Evolutionary conservation across 2,329 filamentous ascomycete genomes (phyloP).

Genomic region (Fusarium sp.): DNA sequence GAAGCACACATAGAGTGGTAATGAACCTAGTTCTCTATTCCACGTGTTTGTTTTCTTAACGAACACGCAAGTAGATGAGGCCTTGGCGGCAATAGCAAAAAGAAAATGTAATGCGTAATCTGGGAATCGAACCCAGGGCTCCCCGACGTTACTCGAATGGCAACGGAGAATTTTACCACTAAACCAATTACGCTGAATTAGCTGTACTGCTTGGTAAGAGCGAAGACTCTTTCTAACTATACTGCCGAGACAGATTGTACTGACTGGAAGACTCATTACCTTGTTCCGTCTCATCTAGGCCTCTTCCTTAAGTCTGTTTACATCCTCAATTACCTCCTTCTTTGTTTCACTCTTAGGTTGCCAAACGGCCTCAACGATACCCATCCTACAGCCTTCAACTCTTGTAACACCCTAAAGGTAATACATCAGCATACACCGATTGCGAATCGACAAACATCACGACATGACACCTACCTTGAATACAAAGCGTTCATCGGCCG

Average conservation of each 20-base stretch:
- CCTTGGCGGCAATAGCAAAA: not conserved
- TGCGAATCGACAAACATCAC: not conserved
- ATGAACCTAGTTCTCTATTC: too few relatives aligned
- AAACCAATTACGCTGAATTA: slow-evolving; percentile 15
- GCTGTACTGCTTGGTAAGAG: too few relatives aligned
- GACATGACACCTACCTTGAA: slow-evolving; percentile 54
- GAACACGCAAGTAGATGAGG: too few relatives aligned
- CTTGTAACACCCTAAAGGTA: slow-evolving; percentile 57
- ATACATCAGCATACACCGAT: slow-evolving; percentile 17
- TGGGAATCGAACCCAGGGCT: slow-evolving; percentile 27
- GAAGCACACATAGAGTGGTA: too few relatives aligned
- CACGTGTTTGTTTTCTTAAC: too few relatives aligned
- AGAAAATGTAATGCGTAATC: slow-evolving; percentile 15
- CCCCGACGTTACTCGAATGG: slow-evolving; percentile 16
- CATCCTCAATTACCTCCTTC: slow-evolving; percentile 1
- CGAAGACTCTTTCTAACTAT: too few relatives aligned
- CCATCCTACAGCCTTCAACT: slow-evolving; percentile 62
- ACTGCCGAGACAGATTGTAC: too few relatives aligned
- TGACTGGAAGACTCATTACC: too few relatives aligned
- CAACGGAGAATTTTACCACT: slow-evolving; percentile 41
- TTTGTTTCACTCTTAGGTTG: slow-evolving; percentile 45
- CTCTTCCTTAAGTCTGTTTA: too few relatives aligned
- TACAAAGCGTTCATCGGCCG: slow-evolving; percentile 59
- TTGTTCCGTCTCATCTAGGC: too few relatives aligned
- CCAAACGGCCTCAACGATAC: slow-evolving; percentile 66